Evolutionary conservation across 192 early-diverging fungal species (phyloP), one percentile per base, ranked within the genome.

Genomic region (Coemansia sp.): DNA sequence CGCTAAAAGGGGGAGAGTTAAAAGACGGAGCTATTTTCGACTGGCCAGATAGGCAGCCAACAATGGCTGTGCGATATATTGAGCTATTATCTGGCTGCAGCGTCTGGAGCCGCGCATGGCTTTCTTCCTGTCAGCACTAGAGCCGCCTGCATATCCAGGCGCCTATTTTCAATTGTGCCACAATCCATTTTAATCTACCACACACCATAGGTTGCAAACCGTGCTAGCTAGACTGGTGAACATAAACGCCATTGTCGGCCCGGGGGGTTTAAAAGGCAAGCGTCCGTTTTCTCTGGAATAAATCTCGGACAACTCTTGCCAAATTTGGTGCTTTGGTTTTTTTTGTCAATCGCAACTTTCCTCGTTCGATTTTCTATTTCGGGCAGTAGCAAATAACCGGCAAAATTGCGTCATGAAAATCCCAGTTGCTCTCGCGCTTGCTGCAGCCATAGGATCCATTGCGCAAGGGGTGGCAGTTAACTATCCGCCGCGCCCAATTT

Each of bases 401-500:
- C n/a, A 25, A 21, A 46, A 19, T 53, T 4, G 4, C n/a, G 42
- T 8, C 44, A 26, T 54, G 25, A 47, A 40, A 39, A 64, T 64
- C 21, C 12, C 48, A 3, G 28, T 45, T n/a, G 12, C 15, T 23
- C 32, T 34, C 11, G 35, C 36, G 21, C 45, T 58, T 43, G 35
- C 25, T 49, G 55, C 45, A 22, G 26, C 29, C 14, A 15, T 15
- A 39, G n/a, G n/a, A 6, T 15, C 11, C 17, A 15, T 15, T 39
- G 26, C 17, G 9, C 32, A 45, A 47, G 9, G 36, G 21, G 3
- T 39, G 47, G 38, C 22, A 17, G 19, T 71, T 2, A 64, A 64
- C 49, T 55, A 64, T 47, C 55, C 60, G 53, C 62, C 62, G 55
- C 19, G 6, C 40, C 22, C 8, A 17, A 19, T 20, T 42, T 42